Percentiles rank a stretch among this genome's conserved stretches.
These are phyloP conservation scores for Sporothrix inflata DNA, from an alignment of 2,329 filamentous ascomycete genomes.

Conservation along the genomic window DNA sequence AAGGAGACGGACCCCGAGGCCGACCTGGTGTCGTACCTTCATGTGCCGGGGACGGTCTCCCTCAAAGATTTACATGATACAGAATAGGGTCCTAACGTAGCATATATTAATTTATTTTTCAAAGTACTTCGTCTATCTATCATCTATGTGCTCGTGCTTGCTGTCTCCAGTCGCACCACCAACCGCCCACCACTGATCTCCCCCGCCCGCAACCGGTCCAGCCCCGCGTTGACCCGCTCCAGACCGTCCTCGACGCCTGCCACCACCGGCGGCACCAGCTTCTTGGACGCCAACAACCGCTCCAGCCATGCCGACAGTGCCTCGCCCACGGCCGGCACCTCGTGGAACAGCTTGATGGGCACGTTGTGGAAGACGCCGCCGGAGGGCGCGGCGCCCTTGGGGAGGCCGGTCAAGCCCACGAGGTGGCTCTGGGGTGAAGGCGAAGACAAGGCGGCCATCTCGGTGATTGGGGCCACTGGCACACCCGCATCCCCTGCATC, in stretches of 20 bases:
- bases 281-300: conserved; percentile 57
- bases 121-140: background rate
- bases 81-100: conserved; percentile 53
- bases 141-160: background rate
- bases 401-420: conserved; percentile 68
- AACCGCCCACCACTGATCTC: conserved; percentile 70
- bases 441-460: conserved; percentile 39
- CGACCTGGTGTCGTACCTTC: conserved; percentile 49
- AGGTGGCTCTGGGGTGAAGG: conserved; percentile 58
- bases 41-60: conserved; percentile 58
- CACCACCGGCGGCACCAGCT: conserved; percentile 65
- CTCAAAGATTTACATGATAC: conserved; percentile 66
- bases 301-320: conserved; percentile 69
- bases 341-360: conserved; percentile 77
- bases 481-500: background rate
- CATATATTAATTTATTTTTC: no score
- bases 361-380: conserved; percentile 64
- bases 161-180: conserved; percentile 52
- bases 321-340: conserved; percentile 65
- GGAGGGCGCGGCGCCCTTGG: conserved; percentile 54
- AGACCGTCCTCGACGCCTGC: conserved; percentile 66
- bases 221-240: conserved; percentile 66
- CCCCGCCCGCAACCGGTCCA: conserved; percentile 68
- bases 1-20: conserved; percentile 45
- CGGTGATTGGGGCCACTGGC: background rate